phyloP scores from a whole-genome alignment of 768 basidiomycete species.

The Neoboletus subvelutipes region DNA sequence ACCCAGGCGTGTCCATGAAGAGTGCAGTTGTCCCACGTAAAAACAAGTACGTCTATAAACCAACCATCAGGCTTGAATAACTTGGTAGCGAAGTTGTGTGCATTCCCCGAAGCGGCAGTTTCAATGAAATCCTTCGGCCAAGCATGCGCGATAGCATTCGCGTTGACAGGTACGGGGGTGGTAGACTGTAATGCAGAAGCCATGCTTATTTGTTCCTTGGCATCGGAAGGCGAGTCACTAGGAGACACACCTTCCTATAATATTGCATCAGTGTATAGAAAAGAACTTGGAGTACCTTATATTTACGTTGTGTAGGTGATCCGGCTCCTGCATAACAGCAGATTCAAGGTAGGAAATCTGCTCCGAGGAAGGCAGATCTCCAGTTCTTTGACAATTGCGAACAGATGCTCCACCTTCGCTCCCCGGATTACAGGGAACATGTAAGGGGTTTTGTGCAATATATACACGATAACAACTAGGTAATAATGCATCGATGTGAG shows the following conservation, averaged over 20 bases:
- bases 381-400: background rate
- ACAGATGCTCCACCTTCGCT: background rate
- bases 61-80: conserved; percentile 1
- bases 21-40: conserved; percentile 3
- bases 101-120: background rate
- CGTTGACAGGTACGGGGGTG: background rate
- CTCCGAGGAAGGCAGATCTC: background rate
- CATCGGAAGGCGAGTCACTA: background rate
- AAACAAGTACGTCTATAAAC: conserved; percentile 4
- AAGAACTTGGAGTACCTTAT: background rate
- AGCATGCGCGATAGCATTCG: background rate
- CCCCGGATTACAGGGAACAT: background rate
- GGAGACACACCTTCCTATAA: background rate
- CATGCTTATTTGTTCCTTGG: background rate
- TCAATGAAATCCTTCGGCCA: conserved; percentile 3
- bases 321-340: background rate
- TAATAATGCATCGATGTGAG: background rate
- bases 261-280: background rate
- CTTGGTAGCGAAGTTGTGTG: background rate
- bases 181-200: no score
- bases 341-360: background rate
- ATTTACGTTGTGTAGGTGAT: background rate
- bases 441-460: background rate
- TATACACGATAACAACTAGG: background rate
- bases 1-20: conserved; percentile 3